Conservation (phyloP, 345 rosid species). For the Turritis glabra region DNA sequence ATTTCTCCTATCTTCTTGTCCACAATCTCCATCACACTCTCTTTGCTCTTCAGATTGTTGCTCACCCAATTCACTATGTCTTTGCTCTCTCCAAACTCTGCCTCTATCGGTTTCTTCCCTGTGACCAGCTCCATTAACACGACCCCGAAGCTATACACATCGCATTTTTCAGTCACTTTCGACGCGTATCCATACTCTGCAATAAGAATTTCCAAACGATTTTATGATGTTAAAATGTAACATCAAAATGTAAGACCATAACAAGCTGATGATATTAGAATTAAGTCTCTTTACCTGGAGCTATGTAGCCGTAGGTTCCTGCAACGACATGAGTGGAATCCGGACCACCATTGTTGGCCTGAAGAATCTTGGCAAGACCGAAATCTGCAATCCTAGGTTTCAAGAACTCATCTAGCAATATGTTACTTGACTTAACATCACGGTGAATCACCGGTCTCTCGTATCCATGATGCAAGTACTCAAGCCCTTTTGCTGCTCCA, state of each 20-base stretch:
- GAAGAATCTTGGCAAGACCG: slow-evolving; percentile 91
- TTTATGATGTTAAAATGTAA: not conserved
- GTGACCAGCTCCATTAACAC: slow-evolving; percentile 90
- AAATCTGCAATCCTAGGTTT: slow-evolving; percentile 97
- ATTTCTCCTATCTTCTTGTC: slow-evolving; percentile 63
- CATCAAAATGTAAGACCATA: not conserved
- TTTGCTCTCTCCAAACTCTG: slow-evolving; percentile 71
- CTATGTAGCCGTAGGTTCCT: slow-evolving; percentile 93
- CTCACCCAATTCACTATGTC: slow-evolving; percentile 81
- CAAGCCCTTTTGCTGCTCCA: slow-evolving; percentile 85
- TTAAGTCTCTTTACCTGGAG: slow-evolving; percentile 65
- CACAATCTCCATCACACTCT: slow-evolving; percentile 54
- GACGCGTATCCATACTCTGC: slow-evolving; percentile 87
- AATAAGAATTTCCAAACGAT: slow-evolving; percentile 17
- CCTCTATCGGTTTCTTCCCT: slow-evolving; percentile 78
- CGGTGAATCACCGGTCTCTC: slow-evolving; percentile 76
- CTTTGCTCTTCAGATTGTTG: slow-evolving; percentile 57
- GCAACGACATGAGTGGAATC: slow-evolving; percentile 78
- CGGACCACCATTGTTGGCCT: slow-evolving; percentile 42
- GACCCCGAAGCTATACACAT: slow-evolving; percentile 94
- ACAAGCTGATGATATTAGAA: not conserved
- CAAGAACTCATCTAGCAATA: slow-evolving; percentile 71
- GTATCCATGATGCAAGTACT: slow-evolving; percentile 86
- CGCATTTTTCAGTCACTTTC: slow-evolving; percentile 85
- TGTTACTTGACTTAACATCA: slow-evolving; percentile 88